These are phyloP conservation scores for Gossypium gossypioides DNA, from an alignment of 441 rosid species.

Conservation along the genomic window DNA sequence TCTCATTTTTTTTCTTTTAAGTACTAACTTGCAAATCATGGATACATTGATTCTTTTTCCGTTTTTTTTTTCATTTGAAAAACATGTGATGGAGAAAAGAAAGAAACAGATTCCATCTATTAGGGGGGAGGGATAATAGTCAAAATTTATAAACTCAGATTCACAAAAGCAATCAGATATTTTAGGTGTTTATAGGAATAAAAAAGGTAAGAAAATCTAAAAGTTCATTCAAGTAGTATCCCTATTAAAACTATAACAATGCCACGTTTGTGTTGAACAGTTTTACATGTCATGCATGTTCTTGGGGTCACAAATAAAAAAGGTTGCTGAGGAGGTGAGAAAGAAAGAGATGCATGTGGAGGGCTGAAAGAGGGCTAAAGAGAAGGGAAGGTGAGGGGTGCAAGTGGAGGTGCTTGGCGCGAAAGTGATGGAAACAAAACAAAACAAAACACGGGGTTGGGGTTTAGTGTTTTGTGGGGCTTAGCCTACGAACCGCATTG, in stretches of 20 bases:
- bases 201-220: slow-evolving; percentile 19
- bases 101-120: background rate
- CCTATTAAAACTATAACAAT: background rate
- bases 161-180: slow-evolving; percentile 3
- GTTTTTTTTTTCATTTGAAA: background rate
- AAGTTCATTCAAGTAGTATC: slow-evolving; percentile 23
- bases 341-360: slow-evolving; percentile 3
- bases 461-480: slow-evolving; percentile 13
- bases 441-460: background rate
- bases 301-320: background rate
- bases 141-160: background rate
- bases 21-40: background rate
- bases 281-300: background rate
- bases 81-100: slow-evolving; percentile 14
- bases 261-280: background rate
- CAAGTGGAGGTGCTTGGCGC: slow-evolving; percentile 24
- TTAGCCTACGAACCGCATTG: slow-evolving; percentile 19
- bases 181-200: background rate
- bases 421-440: slow-evolving; percentile 26
- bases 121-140: background rate
- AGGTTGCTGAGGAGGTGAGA: background rate
- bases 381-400: background rate
- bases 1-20: background rate
- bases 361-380: background rate
- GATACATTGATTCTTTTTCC: background rate